phyloP scores from a whole-genome alignment of 345 rosid species.

The Sonneratia alba region DNA sequence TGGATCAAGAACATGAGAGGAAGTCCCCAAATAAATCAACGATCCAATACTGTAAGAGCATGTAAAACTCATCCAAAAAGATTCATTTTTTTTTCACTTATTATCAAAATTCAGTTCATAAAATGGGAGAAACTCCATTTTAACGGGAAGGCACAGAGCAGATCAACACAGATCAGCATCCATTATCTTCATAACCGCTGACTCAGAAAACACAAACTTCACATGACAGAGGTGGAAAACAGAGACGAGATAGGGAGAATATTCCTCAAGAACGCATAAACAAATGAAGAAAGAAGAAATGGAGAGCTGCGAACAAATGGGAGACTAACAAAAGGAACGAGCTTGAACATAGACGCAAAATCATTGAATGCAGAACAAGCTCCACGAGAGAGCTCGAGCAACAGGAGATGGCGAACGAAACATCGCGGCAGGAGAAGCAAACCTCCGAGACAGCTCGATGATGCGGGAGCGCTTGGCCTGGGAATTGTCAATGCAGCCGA shows the following conservation, averaged over 20 bases:
- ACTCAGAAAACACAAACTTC: neutral
- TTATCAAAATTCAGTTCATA: neutral
- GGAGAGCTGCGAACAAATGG: neutral
- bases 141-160: neutral
- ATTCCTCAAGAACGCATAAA: neutral
- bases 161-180: neutral
- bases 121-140: neutral
- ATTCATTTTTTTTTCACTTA: neutral
- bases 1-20: neutral
- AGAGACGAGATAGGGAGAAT: neutral
- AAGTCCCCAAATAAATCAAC: neutral
- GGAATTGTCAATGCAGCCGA: constrained; percentile 87
- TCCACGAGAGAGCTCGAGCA: neutral
- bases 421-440: neutral
- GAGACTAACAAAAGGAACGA: neutral
- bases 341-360: neutral
- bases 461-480: constrained; percentile 90
- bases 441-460: constrained; percentile 98
- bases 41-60: neutral
- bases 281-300: neutral
- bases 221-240: neutral
- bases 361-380: neutral
- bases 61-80: neutral
- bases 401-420: neutral
- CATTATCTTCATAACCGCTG: neutral